A percentile compares a stretch with the other conserved stretches of the same genome.
Evolutionary conservation across 192 early-diverging fungal genomes (phyloP).

Genomic region (Podochytrium sp.): DNA sequence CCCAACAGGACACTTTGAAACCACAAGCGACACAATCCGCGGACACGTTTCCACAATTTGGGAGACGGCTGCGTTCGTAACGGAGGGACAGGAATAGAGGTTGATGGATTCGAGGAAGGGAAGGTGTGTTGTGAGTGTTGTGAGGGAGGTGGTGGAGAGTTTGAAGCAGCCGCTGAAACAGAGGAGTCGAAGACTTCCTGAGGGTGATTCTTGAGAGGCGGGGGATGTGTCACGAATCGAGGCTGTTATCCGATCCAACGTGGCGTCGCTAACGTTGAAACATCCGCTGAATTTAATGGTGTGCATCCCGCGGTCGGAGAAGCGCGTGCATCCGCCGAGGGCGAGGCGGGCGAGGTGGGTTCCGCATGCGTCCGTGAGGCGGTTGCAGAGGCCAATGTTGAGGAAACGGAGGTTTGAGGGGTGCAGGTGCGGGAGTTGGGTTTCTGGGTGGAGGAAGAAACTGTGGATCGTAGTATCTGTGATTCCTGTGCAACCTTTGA

Average conservation of each 20-base stretch:
- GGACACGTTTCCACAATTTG: slow-evolving; percentile 20
- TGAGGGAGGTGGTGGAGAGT: slow-evolving; percentile 9
- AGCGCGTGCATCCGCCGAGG: neutral
- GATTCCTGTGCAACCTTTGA: slow-evolving; percentile 16
- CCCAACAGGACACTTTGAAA: slow-evolving; percentile 27
- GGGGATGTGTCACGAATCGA: neutral
- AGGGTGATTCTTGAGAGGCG: neutral
- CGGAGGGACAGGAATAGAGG: slow-evolving; percentile 27
- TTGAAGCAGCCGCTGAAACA: slow-evolving; percentile 37
- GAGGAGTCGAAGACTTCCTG: slow-evolving; percentile 23
- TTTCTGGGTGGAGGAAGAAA: neutral
- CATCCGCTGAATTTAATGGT: slow-evolving; percentile 31
- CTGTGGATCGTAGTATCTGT: slow-evolving; percentile 9
- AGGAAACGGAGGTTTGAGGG: slow-evolving; percentile 4
- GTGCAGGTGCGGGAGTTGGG: neutral
- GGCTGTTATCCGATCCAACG: neutral
- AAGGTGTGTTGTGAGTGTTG: slow-evolving; percentile 21
- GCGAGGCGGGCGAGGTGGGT: neutral
- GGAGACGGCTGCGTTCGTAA: slow-evolving; percentile 23
- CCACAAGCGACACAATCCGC: slow-evolving; percentile 25
- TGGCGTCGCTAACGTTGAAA: slow-evolving; percentile 8
- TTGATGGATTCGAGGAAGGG: slow-evolving; percentile 38
- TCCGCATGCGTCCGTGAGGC: slow-evolving; percentile 17
- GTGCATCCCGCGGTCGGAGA: neutral
- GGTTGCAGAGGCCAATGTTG: slow-evolving; percentile 26